Evolutionary conservation across 2,329 filamentous ascomycete genomes (phyloP).

Genomic region (Fusarium pseudonygamai): DNA sequence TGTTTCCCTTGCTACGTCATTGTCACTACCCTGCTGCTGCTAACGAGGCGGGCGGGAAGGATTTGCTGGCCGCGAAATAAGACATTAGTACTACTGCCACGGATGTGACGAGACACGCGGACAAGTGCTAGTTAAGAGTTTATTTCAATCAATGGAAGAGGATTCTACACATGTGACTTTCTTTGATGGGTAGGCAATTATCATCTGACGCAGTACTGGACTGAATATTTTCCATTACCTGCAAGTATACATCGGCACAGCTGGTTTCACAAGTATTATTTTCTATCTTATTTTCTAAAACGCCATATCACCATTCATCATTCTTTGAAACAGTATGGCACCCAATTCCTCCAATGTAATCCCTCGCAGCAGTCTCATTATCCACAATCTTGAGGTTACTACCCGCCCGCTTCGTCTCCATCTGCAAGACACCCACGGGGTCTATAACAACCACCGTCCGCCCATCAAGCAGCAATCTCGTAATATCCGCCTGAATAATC

Average conservation of each 20-base stretch:
- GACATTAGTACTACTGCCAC: no score
- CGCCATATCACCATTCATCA: slow-evolving; percentile 33
- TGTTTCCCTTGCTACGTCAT: accelerated
- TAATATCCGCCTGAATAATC: slow-evolving; percentile 44
- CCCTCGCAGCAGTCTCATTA: slow-evolving; percentile 41
- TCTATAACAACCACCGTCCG: slow-evolving; percentile 46
- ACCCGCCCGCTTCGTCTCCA: slow-evolving; percentile 17
- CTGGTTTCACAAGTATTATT: not conserved
- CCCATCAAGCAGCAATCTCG: slow-evolving; percentile 36
- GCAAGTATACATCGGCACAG: accelerated
- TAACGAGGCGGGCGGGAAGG: no score
- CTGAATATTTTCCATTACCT: no score
- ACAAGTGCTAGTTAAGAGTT: no score
- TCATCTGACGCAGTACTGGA: no score
- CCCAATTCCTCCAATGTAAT: slow-evolving; percentile 45
- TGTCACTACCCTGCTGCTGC: no score
- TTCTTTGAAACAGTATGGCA: slow-evolving; percentile 41
- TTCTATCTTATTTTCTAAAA: accelerated
- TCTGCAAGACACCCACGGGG: slow-evolving; percentile 39
- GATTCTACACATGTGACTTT: no score
- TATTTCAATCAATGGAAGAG: no score
- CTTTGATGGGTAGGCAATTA: no score
- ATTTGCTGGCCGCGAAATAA: no score
- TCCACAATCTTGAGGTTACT: slow-evolving; percentile 34
- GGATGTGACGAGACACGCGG: no score